Evolutionary conservation across 2,329 filamentous ascomycete species (phyloP), one percentile per base, ranked within the genome.

Genomic region (Aspergillus chevalieri): DNA sequence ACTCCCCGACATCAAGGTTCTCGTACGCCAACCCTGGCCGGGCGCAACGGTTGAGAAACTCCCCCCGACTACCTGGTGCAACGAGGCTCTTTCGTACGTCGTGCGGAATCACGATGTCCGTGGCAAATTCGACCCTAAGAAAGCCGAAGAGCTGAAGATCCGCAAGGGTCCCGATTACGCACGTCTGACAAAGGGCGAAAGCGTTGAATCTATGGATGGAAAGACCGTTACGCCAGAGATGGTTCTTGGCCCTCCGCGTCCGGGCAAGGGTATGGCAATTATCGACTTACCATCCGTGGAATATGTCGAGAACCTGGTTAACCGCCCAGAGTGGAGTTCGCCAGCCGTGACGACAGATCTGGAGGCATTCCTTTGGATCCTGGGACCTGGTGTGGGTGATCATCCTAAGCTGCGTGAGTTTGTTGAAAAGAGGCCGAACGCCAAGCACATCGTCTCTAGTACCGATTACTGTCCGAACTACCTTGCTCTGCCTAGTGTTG

Each of bases 51-150:
- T 90, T 9, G 65, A 78, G 14, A 70, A 67, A 12, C 76, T 97
- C 2, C 93, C 93, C 0, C 76, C 75, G 0, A 87, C 88, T 0
- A 71, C 75, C 17, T 85, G 84, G 4, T 81, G 81, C 1, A 74
- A 75, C 24, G 82, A 84, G 43, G 84, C 89, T 5, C 74, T 96
- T 58, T 95, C 86, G 50, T 98, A 98, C 68, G 85, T 98, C 50
- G 79, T 95, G 63, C 87, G 89, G 58, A 83, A 82, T 47, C 82
- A 89, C 54, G 76, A 84, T 34, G 79, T 86, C 47, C 82, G 93
- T 47, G 93, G 93, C 47, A 92, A 86, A 61, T 96, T 98, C 62
- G 77, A 88, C 52, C 72, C 81, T 0, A 65, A 78, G 44, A 81
- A 76, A 50, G 92, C 90, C 0, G 76, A 73, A 52, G 75, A 73